Base-by-base conservation (phyloP, 1,139 yeast genomes). In the Candida sp. region DNA sequence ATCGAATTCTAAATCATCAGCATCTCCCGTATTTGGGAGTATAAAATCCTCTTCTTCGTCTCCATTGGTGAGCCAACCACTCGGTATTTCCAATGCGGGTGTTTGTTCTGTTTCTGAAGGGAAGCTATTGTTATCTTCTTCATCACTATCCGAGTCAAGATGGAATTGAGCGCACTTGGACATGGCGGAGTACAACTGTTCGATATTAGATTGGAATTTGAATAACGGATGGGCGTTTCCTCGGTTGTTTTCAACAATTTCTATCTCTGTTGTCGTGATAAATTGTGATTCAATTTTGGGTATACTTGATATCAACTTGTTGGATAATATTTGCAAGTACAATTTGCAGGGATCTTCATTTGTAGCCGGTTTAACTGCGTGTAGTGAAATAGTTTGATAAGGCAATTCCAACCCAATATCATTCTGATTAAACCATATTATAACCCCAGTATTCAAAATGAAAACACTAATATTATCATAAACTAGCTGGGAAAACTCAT, bases 131-230 rank as follows among this genome's bases (percentile, higher is more conserved):
- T 23, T 34, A 5, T 45, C 55, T 1, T 60, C 64, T 2, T 56
- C 55, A 9, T 54, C 61, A 0, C 50, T 42, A 2, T 52, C 66
- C 0, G 60, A 42, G 46, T 71, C 76, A 40, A 46, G 53, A 46
- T 72, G 70, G 38, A 71, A 53, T 1, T 74, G 64, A 2, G 77
- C 70, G 48, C 79, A 73, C 43, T 60, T 56, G 21, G 66, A 51
- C 51, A 75, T 52, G 8, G 73, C 70, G 5, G 62, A 58, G 51
- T 70, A 75, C n/a, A 73, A 30, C 15, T 54, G 45, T 11, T 43
- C 51, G 9, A 58, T 45, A 9, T 43, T 43, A 4, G 49, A 40
- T 27, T 22, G 27, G 4, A 7, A 11, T 11, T 25, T 12, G 21
- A 36, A 22, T 27, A 36, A 36, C 2, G 29, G 22, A 29, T 42